phyloP scores from a whole-genome alignment of 805 yeast species.

The Kuraishia floccosa region DNA sequence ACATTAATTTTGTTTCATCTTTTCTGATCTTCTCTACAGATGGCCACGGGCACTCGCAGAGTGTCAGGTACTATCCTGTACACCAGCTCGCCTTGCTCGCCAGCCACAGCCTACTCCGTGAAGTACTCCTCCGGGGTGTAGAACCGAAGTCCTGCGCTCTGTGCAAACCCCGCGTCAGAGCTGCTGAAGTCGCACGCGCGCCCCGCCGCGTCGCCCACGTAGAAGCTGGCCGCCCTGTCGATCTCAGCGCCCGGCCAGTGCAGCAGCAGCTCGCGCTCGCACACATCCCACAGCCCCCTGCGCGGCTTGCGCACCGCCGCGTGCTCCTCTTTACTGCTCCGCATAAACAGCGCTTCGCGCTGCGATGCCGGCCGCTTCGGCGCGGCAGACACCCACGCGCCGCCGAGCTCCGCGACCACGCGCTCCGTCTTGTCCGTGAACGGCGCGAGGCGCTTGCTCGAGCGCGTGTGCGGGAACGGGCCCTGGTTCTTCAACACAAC shows the following conservation, averaged over 20 bases:
- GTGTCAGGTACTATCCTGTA: too few relatives aligned
- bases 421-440: too few relatives aligned
- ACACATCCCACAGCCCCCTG: conserved; percentile 62
- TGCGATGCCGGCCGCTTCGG: conserved; percentile 34
- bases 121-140: conserved; percentile 50
- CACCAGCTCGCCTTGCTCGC: too few relatives aligned
- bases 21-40: too few relatives aligned
- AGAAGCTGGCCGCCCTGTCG: conserved; percentile 38
- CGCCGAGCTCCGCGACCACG: too few relatives aligned
- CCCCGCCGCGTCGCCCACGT: conserved; percentile 98
- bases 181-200: conserved; percentile 69
- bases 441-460: too few relatives aligned
- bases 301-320: conserved; percentile 57
- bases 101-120: too few relatives aligned
- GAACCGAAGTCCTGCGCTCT: conserved; percentile 39
- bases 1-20: too few relatives aligned
- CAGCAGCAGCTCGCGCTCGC: conserved; percentile 2
- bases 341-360: conserved; percentile 3
- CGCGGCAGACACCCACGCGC: conserved; percentile 59
- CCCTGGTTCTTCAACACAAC: too few relatives aligned
- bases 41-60: too few relatives aligned
- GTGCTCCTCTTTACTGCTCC: conserved; percentile 23
- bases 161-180: conserved; percentile 65
- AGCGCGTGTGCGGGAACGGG: too few relatives aligned
- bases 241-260: conserved; percentile 14